Conservation (phyloP, 2,329 filamentous ascomycete genomes). For the Ceratocystis alfenasii region DNA sequence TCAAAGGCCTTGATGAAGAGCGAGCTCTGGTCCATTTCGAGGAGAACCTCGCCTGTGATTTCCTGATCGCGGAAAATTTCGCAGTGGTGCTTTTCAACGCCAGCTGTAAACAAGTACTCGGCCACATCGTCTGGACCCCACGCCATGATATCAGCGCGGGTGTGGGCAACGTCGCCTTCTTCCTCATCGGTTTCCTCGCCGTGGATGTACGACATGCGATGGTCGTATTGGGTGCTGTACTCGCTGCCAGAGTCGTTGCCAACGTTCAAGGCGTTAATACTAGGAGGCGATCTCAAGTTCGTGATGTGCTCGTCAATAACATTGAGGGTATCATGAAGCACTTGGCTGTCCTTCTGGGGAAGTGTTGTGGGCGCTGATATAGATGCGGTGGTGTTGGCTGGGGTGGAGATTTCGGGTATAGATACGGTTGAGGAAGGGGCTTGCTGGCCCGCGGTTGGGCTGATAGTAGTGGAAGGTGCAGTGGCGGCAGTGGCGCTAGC, state of each 20-base stretch:
- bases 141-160: conserved; percentile 55
- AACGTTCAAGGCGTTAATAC: conserved; percentile 35
- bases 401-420: conserved; percentile 26
- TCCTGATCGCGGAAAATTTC: conserved; percentile 93
- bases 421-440: conserved; percentile 23
- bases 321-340: conserved; percentile 87
- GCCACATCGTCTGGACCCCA: conserved; percentile 79
- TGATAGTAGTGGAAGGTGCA: conserved; percentile 23
- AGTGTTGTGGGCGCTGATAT: conserved; percentile 25
- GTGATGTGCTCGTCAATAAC: conserved; percentile 97
- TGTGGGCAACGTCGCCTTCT: conserved; percentile 65
- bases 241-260: conserved; percentile 75
- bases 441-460: conserved; percentile 21
- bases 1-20: conserved; percentile 94
- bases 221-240: conserved; percentile 68
- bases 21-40: conserved; percentile 91
- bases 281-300: conserved; percentile 53
- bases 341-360: conserved; percentile 46
- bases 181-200: conserved; percentile 94
- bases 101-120: conserved; percentile 72
- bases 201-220: conserved; percentile 79
- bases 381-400: conserved; percentile 27
- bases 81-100: conserved; percentile 81
- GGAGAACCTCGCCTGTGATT: conserved; percentile 81
- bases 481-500: not conserved